Conservation (phyloP, 352 stramenopile species). For the Thraustochytrium striatum region DNA sequence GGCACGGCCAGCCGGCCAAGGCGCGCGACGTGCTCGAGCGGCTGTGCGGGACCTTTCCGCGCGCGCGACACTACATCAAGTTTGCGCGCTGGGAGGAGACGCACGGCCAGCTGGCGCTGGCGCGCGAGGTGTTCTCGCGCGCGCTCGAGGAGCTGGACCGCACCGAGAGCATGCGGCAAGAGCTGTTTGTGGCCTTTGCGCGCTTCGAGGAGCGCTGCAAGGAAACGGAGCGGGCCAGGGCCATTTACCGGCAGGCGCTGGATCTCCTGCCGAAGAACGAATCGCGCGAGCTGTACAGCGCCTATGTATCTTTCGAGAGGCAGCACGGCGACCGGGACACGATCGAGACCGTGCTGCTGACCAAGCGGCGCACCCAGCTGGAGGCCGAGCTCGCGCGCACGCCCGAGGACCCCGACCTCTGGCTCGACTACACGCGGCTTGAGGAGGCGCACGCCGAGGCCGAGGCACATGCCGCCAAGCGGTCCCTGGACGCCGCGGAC, state of each 20-base stretch:
- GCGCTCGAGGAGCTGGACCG: conserved; percentile 80
- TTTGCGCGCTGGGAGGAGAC: conserved; percentile 97
- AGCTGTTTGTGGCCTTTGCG: conserved; percentile 80
- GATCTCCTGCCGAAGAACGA: conserved; percentile 68
- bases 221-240: conserved; percentile 80
- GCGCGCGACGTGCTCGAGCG: conserved; percentile 86
- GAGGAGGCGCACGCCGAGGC: conserved; percentile 78
- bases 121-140: conserved; percentile 88
- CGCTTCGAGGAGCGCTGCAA: conserved; percentile 94
- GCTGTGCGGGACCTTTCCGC: conserved; percentile 65
- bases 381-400: conserved; percentile 81
- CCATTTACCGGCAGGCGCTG: conserved; percentile 77
- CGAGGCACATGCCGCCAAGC: neutral
- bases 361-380: conserved; percentile 89
- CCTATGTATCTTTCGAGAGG: conserved; percentile 97
- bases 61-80: conserved; percentile 89
- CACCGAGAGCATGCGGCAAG: conserved; percentile 64
- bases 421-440: conserved; percentile 98
- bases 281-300: conserved; percentile 56
- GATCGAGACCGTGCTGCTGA: conserved; percentile 92
- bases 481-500: neutral
- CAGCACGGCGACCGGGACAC: conserved; percentile 89
- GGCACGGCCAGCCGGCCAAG: conserved; percentile 72
- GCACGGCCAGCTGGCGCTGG: conserved; percentile 84
- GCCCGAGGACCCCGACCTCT: conserved; percentile 93